Percentiles rank a stretch among this genome's conserved stretches.
Conservation (phyloP, 176 grass and related monocot genomes). For the Aegilops speltoides region DNA sequence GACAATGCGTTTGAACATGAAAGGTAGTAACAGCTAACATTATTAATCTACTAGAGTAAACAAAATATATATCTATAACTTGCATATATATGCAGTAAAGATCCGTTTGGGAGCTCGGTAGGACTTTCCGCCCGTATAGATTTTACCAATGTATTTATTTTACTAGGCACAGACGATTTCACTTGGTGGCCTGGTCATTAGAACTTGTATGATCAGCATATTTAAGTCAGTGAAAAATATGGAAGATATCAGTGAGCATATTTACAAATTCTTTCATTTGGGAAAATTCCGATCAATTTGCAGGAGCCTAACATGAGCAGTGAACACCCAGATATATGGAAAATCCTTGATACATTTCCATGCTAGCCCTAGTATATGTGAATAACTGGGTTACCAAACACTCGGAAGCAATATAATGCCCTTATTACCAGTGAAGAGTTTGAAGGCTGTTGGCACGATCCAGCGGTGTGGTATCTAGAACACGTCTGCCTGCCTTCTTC, state of each 20-base stretch:
- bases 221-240: too few species aligned
- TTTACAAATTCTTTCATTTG: background rate
- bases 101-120: too few species aligned
- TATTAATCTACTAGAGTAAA: background rate
- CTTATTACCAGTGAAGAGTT: constrained; percentile 51
- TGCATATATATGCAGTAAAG: constrained; percentile 1
- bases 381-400: background rate
- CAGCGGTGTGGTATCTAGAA: constrained; percentile 64
- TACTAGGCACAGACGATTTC: too few species aligned
- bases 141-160: too few species aligned
- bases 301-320: background rate
- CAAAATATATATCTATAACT: background rate
- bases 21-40: constrained; percentile 6
- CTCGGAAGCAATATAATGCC: background rate
- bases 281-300: background rate
- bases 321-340: background rate
- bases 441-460: background rate
- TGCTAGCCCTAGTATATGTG: too few species aligned
- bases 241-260: too few species aligned
- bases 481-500: constrained; percentile 48
- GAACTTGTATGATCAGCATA: too few species aligned
- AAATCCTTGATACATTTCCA: too few species aligned
- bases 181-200: too few species aligned
- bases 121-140: too few species aligned
- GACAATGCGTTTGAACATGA: constrained; percentile 65